Evolutionary conservation across 345 rosid species (phyloP), one percentile per base, ranked within the genome.

Genomic region (Citrus inodora): DNA sequence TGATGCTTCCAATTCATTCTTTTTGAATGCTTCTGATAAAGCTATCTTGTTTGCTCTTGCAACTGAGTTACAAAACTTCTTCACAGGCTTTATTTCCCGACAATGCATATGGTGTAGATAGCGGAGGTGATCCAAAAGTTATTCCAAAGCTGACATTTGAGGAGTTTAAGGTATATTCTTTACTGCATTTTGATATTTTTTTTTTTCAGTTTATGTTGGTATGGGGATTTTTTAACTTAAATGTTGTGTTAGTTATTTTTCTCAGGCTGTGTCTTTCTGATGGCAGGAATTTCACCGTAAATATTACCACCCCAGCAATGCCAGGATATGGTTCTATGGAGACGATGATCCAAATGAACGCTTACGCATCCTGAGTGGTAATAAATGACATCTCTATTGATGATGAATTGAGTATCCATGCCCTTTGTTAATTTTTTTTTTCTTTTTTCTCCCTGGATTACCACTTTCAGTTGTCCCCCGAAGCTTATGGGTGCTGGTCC

Each of bases 311-410:
- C 99, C 98, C 35, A 93, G 97, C 90, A 95, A 95, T 82, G 91
- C 97, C 55, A 88, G 97, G 82, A 93, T 95, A 78, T 95, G 99
- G 98, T 95, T 95, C 85, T 95, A 92, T 84, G 99, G 99, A 75
- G 92, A 95, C 87, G 99, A 95, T 82, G 95, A 95, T 86, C 90
- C 93, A 42, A 71, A 66, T 79, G 94, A 92, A 65, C 99, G 98
- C 71, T 85, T 95, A 32, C 93, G 87, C 67, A 85, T 95, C 74
- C 83, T 95, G 75, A 92, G 96, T 73, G 98, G 99, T 95, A 93
- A 82, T 66, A 24, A 66, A 53, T 78, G 35, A 11, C 35, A 25
- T 74, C 38, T 27, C 53, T 27, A 70, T 63, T 71, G 17, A 46
- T 77, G 67, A 77, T 76, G 63, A 65, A 37, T 65, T 59, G 19